These are phyloP conservation scores for Vicia villosa DNA, from an alignment of 306 rosid genomes.

Conservation along the genomic window DNA sequence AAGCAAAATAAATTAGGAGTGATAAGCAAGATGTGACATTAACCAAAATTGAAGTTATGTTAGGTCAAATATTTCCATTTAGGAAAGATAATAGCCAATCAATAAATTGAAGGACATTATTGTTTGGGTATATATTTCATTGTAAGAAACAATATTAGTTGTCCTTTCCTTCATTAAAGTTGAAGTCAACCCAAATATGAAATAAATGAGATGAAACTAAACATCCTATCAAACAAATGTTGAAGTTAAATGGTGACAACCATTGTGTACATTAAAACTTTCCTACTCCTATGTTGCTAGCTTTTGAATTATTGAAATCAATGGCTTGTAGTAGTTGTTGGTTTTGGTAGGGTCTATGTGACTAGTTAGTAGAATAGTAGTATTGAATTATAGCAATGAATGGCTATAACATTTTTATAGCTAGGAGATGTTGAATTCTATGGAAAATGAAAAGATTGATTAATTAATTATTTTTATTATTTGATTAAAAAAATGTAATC, in stretches of 20 bases:
- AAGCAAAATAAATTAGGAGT: conserved; percentile 8
- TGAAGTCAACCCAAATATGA: conserved; percentile 24
- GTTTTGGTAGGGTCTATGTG: background rate
- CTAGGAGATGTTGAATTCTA: background rate
- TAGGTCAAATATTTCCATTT: conserved; percentile 13
- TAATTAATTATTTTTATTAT: background rate
- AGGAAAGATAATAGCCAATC: conserved; percentile 4
- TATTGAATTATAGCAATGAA: background rate
- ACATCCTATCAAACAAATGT: conserved; percentile 22
- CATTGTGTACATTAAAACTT: conserved; percentile 1
- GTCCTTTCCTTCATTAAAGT: conserved; percentile 34
- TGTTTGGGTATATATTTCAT: background rate
- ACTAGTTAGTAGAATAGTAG: background rate
- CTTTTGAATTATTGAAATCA: conserved; percentile 6
- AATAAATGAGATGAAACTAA: conserved; percentile 10
- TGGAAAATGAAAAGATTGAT: background rate
- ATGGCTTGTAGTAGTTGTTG: background rate
- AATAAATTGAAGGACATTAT: background rate
- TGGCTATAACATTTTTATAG: background rate
- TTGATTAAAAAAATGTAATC: background rate
- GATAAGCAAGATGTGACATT: background rate
- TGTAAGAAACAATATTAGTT: conserved; percentile 11
- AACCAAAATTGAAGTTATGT: conserved; percentile 9
- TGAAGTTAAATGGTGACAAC: conserved; percentile 28
- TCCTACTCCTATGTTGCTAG: background rate